Evolutionary conservation across 495 filamentous ascomycete species (phyloP).

Genomic region (Neurospora sublineolata): DNA sequence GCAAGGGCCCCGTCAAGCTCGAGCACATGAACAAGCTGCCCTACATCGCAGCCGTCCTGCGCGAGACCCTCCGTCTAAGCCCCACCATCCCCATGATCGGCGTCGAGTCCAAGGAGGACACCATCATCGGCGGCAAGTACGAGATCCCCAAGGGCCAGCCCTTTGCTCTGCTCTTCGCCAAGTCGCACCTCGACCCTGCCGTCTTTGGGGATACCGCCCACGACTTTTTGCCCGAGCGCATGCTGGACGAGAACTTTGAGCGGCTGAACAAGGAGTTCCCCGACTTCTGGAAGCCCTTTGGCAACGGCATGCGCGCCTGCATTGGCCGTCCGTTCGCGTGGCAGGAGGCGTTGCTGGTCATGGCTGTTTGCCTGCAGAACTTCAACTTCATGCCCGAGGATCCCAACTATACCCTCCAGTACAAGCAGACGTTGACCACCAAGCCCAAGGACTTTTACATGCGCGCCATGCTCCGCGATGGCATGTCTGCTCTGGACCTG

Average conservation of each 20-base stretch:
- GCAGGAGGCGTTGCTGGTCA: conserved; percentile 46
- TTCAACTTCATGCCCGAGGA: conserved; percentile 50
- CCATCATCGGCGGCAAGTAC: conserved; percentile 57
- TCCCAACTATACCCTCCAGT: conserved; percentile 48
- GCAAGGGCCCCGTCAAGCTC: conserved; percentile 48
- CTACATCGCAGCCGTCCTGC: conserved; percentile 45
- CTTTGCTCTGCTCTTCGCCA: conserved; percentile 42
- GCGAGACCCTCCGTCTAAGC: conserved; percentile 58
- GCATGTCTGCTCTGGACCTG: conserved; percentile 46
- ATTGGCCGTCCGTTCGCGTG: conserved; percentile 51
- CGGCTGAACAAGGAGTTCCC: conserved; percentile 35
- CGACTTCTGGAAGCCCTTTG: conserved; percentile 48
- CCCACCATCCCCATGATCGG: conserved; percentile 52
- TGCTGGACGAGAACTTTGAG: conserved; percentile 51
- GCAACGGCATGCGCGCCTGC: conserved; percentile 42
- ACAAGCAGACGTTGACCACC: conserved; percentile 63
- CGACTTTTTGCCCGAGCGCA: conserved; percentile 51
- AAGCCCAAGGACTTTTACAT: conserved; percentile 69
- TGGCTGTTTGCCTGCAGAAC: conserved; percentile 48
- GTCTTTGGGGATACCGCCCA: conserved; percentile 43
- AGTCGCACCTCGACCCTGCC: conserved; percentile 37
- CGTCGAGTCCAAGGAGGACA: conserved; percentile 27
- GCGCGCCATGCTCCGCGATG: conserved; percentile 48
- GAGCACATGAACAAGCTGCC: conserved; percentile 54
- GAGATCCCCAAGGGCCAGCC: conserved; percentile 43